These are phyloP conservation scores for Suillus discolor DNA, from an alignment of 768 basidiomycete genomes.

Conservation along the genomic window DNA sequence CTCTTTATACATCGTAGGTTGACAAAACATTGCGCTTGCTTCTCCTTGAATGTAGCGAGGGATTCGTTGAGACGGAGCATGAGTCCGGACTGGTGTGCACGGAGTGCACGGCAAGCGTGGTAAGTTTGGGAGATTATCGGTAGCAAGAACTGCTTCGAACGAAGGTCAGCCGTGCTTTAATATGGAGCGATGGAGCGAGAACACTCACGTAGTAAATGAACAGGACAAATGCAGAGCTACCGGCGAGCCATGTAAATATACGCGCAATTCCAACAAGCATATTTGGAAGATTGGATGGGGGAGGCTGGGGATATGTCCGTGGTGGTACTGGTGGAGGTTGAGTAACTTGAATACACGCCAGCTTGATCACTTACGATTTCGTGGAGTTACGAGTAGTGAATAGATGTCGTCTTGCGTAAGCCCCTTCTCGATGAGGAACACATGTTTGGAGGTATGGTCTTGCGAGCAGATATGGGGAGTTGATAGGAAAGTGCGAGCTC, in stretches of 20 bases:
- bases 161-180: slow-evolving; percentile 11
- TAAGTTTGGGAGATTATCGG: slow-evolving; percentile 63
- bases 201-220: slow-evolving; percentile 66
- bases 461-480: slow-evolving; percentile 68
- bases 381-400: slow-evolving; percentile 51
- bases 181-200: neutral
- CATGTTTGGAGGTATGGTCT: slow-evolving; percentile 55
- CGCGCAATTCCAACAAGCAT: slow-evolving; percentile 62
- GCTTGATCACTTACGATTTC: slow-evolving; percentile 50
- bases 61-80: slow-evolving; percentile 57
- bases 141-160: slow-evolving; percentile 63
- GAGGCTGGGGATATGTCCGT: slow-evolving; percentile 69
- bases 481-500: slow-evolving; percentile 64
- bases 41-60: slow-evolving; percentile 52
- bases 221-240: slow-evolving; percentile 59
- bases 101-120: slow-evolving; percentile 63
- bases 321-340: slow-evolving; percentile 62
- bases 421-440: slow-evolving; percentile 73
- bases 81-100: slow-evolving; percentile 59
- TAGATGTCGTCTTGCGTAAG: slow-evolving; percentile 61
- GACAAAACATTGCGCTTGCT: slow-evolving; percentile 56
- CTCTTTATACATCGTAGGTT: slow-evolving; percentile 60
- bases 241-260: slow-evolving; percentile 65
- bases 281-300: slow-evolving; percentile 69
- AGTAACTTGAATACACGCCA: neutral